Evolutionary conservation across 2,329 filamentous ascomycete genomes (phyloP), one percentile per base, ranked within the genome.

Genomic region (Sporothrix inflata): DNA sequence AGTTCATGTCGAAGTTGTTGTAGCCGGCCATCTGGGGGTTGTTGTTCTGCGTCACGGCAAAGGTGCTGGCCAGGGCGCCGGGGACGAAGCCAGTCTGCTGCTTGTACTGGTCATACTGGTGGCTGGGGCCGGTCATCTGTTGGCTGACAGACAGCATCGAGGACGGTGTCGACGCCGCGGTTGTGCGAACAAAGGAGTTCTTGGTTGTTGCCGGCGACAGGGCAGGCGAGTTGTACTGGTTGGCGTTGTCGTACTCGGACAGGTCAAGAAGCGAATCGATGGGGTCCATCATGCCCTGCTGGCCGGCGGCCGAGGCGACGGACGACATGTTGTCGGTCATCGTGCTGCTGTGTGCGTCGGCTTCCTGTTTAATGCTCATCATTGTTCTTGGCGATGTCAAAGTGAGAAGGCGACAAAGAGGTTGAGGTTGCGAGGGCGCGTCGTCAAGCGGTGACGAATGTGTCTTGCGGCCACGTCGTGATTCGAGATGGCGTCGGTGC

Each of bases 21-120:
- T 86, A 90, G 69, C 85, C 86, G 60, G 84, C 82, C 77, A 89
- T 84, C 78, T 86, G 85, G 60, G 38, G 49, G n/a, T 81, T 79
- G 76, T 81, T 86, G 75, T 82, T 83, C 78, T 92, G 87, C 80
- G 92, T 94, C 77, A 96, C 88, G 47, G 92, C 92, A 79, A 96
- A 88, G 14, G 94, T 92, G 81, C 89, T 92, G 55, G 91, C 90
- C 75, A 96, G 85, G 69, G 94, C 94, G 74, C 94, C 94, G 1
- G 93, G 91, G 0, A 96, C 93, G 40, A 98, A 90, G 75, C 94
- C 94, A 3, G 96, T 98, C 84, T 98, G 94, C 81, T 99, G 96
- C 84, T 94, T 93, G 85, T 98, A 97, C 79, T 93, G 90, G 78
- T 94, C 93, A 85, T 98, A 98, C 82, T 97, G 93, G 84, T 98